phyloP scores from a whole-genome alignment of 805 yeast genomes.

The Blastobotrys robertii region DNA sequence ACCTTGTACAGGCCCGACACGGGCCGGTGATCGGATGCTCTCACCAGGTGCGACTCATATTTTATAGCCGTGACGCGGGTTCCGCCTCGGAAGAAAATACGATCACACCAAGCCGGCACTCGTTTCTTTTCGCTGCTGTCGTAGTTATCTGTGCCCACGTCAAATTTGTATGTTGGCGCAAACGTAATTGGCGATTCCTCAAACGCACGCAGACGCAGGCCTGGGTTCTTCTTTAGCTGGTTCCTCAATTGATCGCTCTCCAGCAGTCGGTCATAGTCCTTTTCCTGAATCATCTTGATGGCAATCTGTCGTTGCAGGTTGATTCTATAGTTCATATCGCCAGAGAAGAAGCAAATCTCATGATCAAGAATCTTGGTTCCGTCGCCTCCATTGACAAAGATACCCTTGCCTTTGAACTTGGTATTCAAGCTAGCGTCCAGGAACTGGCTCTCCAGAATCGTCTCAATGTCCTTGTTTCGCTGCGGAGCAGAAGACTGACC shows the following conservation, averaged over 20 bases:
- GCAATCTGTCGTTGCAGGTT: conserved; percentile 63
- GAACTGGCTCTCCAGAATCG: conserved; percentile 40
- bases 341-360: conserved; percentile 81
- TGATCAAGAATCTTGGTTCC: conserved; percentile 56
- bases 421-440: conserved; percentile 12
- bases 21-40: conserved; percentile 85
- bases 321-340: conserved; percentile 87
- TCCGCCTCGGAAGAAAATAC: conserved; percentile 61
- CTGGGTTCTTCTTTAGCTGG: conserved; percentile 69
- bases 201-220: conserved; percentile 55
- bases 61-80: conserved; percentile 45
- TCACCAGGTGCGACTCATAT: conserved; percentile 50
- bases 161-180: conserved; percentile 90
- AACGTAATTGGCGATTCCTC: conserved; percentile 73
- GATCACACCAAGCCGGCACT: conserved; percentile 96
- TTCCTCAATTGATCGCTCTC: conserved; percentile 68
- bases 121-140: conserved; percentile 89
- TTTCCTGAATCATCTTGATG: conserved; percentile 39
- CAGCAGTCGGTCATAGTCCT: conserved; percentile 43
- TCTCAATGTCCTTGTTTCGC: conserved; percentile 77
- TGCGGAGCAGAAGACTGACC: conserved; percentile 75
- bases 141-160: conserved; percentile 69
- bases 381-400: conserved; percentile 31
- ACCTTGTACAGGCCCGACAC: conserved; percentile 67
- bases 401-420: conserved; percentile 11